Evolutionary conservation across 805 yeast genomes (phyloP), one percentile per base, ranked within the genome.

Genomic region (Candida methanosorbosa): DNA sequence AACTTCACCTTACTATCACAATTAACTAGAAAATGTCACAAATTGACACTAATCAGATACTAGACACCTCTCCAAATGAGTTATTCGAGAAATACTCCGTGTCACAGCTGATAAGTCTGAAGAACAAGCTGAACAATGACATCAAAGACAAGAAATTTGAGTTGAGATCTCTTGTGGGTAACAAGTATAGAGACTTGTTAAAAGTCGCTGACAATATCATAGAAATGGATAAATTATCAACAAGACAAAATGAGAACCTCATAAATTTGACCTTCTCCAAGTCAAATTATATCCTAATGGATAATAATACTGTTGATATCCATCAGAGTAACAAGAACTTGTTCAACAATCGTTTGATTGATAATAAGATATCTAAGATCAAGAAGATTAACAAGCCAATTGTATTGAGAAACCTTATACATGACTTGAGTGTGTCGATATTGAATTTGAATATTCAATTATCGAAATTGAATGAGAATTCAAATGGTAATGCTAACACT

Each of bases 151-250:
- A 50, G 30, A 46, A 44, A 29, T 33, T 38, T 13, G 54, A 55
- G 30, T 45, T 60, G 26, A 42, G 61, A 19, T 30, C 44, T 9
- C 35, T 59, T 21, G 64, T 60, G 22, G 62, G 62, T 11, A 40
- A 34, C 29, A 60, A 58, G 35, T 60, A 60, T 32, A 41, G 64
- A 33, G 64, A 60, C 33, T 44, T 60, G 27, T 35, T 60, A 12
- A 46, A 51, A 21, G 64, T 56, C 16, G 64, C 64, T 1, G 64
- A 60, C 43, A 56, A 60, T 38, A 57, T 60, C 5, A 54, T 58
- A 18, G 41, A 43, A 4, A 57, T 60, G 63, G 51, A 57, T 36
- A 44, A 47, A 4, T 41, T 56, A 24, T 44, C 56, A 0, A 40
- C 25, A 3, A 18, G 26, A 1, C 50, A 55, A 31, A 57, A 59